Evolutionary conservation across 371 early-diverging fungal species (phyloP).

Genomic region (Capniomyces stellatus): DNA sequence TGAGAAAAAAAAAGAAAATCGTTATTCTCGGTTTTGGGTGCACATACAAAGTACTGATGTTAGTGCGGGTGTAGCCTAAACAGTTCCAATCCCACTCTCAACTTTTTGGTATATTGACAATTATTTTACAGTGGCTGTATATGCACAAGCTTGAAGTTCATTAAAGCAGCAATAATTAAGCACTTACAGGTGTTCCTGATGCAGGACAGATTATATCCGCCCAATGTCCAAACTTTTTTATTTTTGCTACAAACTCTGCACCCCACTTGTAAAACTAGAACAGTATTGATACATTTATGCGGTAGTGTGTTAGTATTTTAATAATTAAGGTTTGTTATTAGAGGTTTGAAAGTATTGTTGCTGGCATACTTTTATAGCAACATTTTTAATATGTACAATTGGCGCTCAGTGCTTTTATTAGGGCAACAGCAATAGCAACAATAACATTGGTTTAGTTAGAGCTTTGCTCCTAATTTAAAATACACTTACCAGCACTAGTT

Average conservation of each 20-base stretch:
- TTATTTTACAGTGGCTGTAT: no score
- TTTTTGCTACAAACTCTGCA: slow-evolving; percentile 27
- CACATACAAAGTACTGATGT: no score
- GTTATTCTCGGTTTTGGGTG: no score
- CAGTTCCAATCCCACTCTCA: no score
- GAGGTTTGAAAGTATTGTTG: slow-evolving; percentile 4
- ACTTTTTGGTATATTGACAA: no score
- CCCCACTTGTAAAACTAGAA: slow-evolving; percentile 58
- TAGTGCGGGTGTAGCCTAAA: no score
- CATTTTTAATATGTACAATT: no score
- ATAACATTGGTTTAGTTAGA: not conserved
- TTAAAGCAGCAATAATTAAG: slow-evolving; percentile 13
- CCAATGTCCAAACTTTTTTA: slow-evolving; percentile 52
- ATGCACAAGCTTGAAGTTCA: no score
- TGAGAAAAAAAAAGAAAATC: no score
- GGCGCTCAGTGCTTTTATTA: no score
- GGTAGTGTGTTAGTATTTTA: no score
- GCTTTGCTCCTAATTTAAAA: not conserved
- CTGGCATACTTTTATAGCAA: no score
- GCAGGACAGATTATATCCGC: slow-evolving; percentile 86
- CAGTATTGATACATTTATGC: not conserved
- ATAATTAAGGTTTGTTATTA: not conserved
- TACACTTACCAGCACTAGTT: slow-evolving; percentile 46
- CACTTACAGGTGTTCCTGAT: slow-evolving; percentile 53
- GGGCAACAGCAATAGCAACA: slow-evolving; percentile 5